These are phyloP conservation scores for Panaeolus cyanescens DNA, from an alignment of 768 basidiomycete genomes.

Conservation along the genomic window DNA sequence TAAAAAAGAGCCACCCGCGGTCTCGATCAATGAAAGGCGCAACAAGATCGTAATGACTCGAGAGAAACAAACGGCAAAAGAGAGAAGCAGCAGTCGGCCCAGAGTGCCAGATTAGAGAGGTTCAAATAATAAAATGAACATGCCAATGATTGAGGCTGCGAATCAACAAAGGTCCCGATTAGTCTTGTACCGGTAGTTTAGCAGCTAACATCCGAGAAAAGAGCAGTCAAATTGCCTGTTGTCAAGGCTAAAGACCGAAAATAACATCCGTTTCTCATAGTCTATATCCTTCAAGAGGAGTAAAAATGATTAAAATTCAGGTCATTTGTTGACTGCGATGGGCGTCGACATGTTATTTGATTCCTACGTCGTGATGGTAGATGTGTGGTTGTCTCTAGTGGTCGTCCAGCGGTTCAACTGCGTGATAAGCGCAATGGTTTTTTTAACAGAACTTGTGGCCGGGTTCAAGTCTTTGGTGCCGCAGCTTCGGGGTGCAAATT, in stretches of 20 bases:
- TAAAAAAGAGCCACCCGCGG: not conserved
- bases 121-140: not conserved
- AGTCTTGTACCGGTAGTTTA: conserved; percentile 6
- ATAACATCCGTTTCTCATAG: not conserved
- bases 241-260: not conserved
- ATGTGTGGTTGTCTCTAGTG: not conserved
- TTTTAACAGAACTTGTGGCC: not conserved
- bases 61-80: not conserved
- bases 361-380: not conserved
- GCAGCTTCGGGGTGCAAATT: not conserved
- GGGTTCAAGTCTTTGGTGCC: not conserved
- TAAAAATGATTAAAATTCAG: not conserved
- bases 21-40: no score
- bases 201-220: not conserved
- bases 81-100: not conserved
- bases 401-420: no score
- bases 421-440: not conserved
- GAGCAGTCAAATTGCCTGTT: not conserved
- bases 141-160: conserved; percentile 3
- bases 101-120: not conserved
- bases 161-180: conserved; percentile 10
- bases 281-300: not conserved
- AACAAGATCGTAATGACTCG: not conserved
- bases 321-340: not conserved
- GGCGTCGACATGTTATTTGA: not conserved